Percentiles rank a stretch among this genome's conserved stretches.
phyloP scores from a whole-genome alignment of 768 basidiomycete genomes.

The Melanogaster broomeanus region DNA sequence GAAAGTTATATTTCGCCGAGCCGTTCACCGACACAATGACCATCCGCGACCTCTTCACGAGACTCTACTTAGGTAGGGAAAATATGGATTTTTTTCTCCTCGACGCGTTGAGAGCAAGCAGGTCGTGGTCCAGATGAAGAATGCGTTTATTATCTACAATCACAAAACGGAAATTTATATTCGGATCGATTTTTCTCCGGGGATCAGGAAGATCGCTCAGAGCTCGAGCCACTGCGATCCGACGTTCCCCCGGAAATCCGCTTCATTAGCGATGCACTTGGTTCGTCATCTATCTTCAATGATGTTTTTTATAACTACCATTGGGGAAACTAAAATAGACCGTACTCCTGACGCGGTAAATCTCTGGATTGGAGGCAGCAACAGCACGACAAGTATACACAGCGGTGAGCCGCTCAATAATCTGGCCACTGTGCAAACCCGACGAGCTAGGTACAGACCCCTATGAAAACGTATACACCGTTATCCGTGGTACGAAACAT shows the following conservation, averaged over 20 bases:
- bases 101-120: conserved; percentile 1
- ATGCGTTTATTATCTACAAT: conserved; percentile 75
- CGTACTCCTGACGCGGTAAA: conserved; percentile 85
- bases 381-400: conserved; percentile 83
- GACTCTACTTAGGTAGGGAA: conserved; percentile 38
- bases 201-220: conserved; percentile 42
- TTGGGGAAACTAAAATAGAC: conserved; percentile 36
- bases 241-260: conserved; percentile 69
- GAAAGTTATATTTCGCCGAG: conserved; percentile 70
- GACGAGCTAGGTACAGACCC: conserved; percentile 52
- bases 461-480: conserved; percentile 92
- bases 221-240: conserved; percentile 60
- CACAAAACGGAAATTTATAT: conserved; percentile 89
- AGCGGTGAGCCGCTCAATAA: conserved; percentile 54
- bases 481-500: conserved; percentile 80
- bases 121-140: conserved; percentile 11
- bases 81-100: neutral
- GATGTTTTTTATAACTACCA: neutral
- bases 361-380: conserved; percentile 83
- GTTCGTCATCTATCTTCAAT: conserved; percentile 41
- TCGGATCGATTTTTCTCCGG: conserved; percentile 43
- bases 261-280: conserved; percentile 80
- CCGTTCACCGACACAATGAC: conserved; percentile 71
- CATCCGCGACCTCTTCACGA: conserved; percentile 53
- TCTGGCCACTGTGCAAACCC: neutral